Percentiles rank a stretch among this genome's conserved stretches.
Evolutionary conservation across 148 eudicot genomes (phyloP).

Genomic region (Rhododendron kiyosumense): DNA sequence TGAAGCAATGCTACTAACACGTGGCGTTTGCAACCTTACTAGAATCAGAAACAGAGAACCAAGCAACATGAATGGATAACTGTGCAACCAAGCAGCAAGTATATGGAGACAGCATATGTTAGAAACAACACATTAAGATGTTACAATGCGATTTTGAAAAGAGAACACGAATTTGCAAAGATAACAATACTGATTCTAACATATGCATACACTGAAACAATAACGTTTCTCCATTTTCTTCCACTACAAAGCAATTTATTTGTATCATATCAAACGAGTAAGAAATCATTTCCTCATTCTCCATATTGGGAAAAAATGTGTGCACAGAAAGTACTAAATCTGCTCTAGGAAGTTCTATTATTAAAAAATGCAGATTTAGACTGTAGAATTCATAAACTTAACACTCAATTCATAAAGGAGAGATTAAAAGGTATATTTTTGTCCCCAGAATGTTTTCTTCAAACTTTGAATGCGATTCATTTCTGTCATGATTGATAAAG

Average conservation of each 20-base stretch:
- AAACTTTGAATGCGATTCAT: not conserved
- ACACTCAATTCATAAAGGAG: not conserved
- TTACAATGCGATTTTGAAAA: not conserved
- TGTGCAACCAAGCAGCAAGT: not conserved
- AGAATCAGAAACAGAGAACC: not conserved
- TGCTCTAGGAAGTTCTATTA: not conserved
- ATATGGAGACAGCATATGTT: not conserved
- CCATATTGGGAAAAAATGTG: not conserved
- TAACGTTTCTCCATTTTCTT: not conserved
- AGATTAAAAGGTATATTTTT: not conserved
- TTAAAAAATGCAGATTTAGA: not conserved
- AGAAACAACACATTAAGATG: not conserved
- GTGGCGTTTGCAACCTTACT: not conserved
- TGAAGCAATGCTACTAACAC: not conserved
- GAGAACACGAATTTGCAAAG: not conserved
- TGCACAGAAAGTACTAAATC: not conserved
- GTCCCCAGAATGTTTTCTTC: not conserved
- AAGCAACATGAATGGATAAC: not conserved
- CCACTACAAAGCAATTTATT: not conserved
- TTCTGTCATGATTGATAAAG: not conserved
- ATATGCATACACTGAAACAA: not conserved
- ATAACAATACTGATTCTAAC: not conserved
- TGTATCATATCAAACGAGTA: not conserved
- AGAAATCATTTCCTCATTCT: not conserved
- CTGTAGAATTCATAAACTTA: not conserved